These are phyloP conservation scores for Paecilomyces sp. DNA, from an alignment of 2,329 filamentous ascomycete species.

Conservation along the genomic window DNA sequence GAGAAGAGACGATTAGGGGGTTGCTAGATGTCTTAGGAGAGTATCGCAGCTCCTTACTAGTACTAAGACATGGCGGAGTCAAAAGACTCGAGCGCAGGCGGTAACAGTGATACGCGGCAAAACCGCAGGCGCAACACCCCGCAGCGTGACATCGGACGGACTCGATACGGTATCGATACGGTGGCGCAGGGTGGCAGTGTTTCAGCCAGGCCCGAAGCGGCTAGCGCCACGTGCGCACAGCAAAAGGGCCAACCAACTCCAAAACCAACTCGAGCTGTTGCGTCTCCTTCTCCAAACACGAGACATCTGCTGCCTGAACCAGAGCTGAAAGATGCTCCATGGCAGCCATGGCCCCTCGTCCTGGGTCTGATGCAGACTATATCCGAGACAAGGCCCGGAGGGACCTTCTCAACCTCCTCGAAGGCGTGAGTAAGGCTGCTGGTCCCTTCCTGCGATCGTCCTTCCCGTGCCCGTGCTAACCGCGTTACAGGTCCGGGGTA, in stretches of 20 bases:
- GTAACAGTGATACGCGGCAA: not conserved
- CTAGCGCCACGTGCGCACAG: not conserved
- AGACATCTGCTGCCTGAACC: slow-evolving; percentile 1
- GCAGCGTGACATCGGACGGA: not conserved
- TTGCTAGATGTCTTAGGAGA: not conserved
- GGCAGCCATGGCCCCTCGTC: slow-evolving; percentile 34
- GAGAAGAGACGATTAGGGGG: not conserved
- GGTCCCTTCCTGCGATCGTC: slow-evolving; percentile 7
- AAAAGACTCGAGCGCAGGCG: not conserved
- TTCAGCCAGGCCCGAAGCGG: slow-evolving; percentile 3
- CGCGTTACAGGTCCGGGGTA: slow-evolving; percentile 73
- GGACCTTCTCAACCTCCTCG: slow-evolving; percentile 82
- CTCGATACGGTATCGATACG: not conserved
- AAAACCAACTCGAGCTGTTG: not conserved
- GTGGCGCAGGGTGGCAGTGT: slow-evolving; percentile 1
- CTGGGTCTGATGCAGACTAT: slow-evolving; percentile 39
- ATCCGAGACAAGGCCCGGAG: slow-evolving; percentile 60
- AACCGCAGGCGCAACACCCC: not conserved
- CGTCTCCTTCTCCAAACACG: not conserved
- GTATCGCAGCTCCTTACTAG: not conserved
- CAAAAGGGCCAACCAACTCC: not conserved
- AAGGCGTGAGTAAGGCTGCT: slow-evolving; percentile 70
- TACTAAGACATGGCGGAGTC: not conserved
- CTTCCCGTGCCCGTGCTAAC: slow-evolving; percentile 21
- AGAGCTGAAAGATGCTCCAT: slow-evolving; percentile 8